These are phyloP conservation scores for Brettanomyces bruxellensis DNA, from an alignment of 805 yeast species.

Conservation along the genomic window DNA sequence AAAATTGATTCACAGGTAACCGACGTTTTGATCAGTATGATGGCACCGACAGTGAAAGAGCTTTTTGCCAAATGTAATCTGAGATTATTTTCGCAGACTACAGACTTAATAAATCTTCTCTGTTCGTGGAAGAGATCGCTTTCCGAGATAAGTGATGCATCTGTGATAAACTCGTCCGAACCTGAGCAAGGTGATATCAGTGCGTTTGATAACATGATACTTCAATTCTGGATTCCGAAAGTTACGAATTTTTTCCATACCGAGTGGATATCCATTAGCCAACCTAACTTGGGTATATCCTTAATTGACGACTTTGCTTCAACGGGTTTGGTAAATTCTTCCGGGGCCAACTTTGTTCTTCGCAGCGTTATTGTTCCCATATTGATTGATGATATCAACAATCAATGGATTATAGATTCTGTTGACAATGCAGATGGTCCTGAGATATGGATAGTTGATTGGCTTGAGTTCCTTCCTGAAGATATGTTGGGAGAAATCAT, in stretches of 20 bases:
- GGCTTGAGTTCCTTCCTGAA: constrained; percentile 9
- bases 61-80: constrained; percentile 30
- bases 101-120: constrained; percentile 16
- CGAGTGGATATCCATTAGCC: constrained; percentile 28
- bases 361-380: constrained; percentile 28
- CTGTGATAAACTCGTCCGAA: no score
- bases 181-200: no score
- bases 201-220: constrained; percentile 28
- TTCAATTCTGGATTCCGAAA: constrained; percentile 27
- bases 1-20: no score
- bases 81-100: constrained; percentile 20
- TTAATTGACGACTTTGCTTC: constrained; percentile 26
- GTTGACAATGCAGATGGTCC: constrained; percentile 7
- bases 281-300: constrained; percentile 31
- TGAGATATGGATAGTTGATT: constrained; percentile 5
- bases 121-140: neutral
- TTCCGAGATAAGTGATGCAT: no score
- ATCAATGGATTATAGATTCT: constrained; percentile 26
- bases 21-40: no score
- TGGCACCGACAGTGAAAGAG: no score
- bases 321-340: constrained; percentile 24
- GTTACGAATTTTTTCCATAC: constrained; percentile 18
- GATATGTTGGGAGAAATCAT: constrained; percentile 8
- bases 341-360: constrained; percentile 21
- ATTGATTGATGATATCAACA: constrained; percentile 22